Conservation (phyloP, 2,329 filamentous ascomycete species). For the Acephala macrosclerotiorum region DNA sequence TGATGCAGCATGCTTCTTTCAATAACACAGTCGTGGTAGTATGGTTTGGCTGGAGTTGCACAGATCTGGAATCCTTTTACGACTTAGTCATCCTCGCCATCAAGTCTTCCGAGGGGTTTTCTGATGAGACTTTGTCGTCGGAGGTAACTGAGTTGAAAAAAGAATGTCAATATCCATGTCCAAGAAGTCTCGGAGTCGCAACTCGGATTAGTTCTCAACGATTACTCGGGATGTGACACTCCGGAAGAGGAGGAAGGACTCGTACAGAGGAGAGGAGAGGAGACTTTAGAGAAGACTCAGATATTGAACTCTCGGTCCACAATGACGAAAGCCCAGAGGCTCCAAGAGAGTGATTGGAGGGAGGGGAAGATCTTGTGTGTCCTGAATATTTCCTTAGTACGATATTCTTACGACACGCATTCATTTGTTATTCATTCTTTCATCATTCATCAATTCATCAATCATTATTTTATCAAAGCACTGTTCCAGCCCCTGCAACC, state of each 20-base stretch:
- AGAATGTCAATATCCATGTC: neutral
- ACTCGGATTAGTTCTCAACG: too few species aligned
- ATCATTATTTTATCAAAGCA: too few species aligned
- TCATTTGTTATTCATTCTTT: neutral
- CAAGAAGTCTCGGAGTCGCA: too few species aligned
- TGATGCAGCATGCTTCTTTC: too few species aligned
- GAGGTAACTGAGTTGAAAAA: neutral
- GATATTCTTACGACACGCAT: neutral
- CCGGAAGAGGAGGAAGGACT: neutral
- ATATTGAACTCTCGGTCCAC: neutral
- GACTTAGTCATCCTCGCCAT: constrained; percentile 9
- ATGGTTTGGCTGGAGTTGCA: neutral
- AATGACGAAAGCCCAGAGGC: neutral
- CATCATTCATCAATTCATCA: too few species aligned
- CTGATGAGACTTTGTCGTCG: neutral
- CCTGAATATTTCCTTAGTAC: neutral
- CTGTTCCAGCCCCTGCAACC: too few species aligned
- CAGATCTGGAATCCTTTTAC: neutral
- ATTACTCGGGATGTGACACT: too few species aligned
- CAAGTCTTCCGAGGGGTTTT: neutral
- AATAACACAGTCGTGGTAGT: neutral
- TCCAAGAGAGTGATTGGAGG: neutral
- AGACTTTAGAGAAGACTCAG: neutral
- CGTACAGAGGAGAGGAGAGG: neutral
- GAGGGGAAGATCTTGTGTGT: neutral